Percentiles rank a stretch among this genome's conserved stretches.
These are phyloP conservation scores for Purshia tridentata DNA, from an alignment of 306 rosid species.

Conservation along the genomic window DNA sequence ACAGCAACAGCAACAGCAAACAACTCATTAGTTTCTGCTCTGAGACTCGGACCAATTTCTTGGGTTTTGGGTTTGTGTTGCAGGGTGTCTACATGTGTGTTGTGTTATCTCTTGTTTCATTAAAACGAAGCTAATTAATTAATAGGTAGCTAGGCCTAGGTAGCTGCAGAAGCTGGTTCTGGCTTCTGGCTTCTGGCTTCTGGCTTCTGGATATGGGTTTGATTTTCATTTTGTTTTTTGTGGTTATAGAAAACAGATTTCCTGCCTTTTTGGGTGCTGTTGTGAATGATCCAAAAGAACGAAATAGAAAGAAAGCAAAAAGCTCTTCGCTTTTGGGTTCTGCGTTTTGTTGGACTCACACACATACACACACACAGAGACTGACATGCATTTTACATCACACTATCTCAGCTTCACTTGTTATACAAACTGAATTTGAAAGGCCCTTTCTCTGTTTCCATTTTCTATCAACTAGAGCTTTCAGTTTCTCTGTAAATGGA, in stretches of 20 bases:
- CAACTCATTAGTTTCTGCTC: no score
- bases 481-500: slow-evolving; percentile 13
- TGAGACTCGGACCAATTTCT: slow-evolving; percentile 28
- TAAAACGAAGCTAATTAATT: slow-evolving; percentile 20
- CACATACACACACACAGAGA: slow-evolving; percentile 7
- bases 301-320: background rate
- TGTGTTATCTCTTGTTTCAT: slow-evolving; percentile 28
- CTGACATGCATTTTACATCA: no score
- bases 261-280: background rate
- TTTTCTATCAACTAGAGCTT: slow-evolving; percentile 29
- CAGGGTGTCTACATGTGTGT: no score
- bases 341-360: background rate
- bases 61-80: slow-evolving; percentile 41
- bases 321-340: background rate
- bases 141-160: no score
- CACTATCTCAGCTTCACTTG: no score
- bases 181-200: slow-evolving; percentile 23
- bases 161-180: background rate
- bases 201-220: slow-evolving; percentile 19
- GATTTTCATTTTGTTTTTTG: background rate
- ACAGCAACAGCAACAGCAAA: no score
- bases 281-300: slow-evolving; percentile 12
- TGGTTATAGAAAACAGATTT: background rate
- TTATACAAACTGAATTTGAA: background rate
- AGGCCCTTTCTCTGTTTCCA: slow-evolving; percentile 22